Evolutionary conservation across 805 yeast species (phyloP).

Genomic region (Cyberlindnera bimundalis): DNA sequence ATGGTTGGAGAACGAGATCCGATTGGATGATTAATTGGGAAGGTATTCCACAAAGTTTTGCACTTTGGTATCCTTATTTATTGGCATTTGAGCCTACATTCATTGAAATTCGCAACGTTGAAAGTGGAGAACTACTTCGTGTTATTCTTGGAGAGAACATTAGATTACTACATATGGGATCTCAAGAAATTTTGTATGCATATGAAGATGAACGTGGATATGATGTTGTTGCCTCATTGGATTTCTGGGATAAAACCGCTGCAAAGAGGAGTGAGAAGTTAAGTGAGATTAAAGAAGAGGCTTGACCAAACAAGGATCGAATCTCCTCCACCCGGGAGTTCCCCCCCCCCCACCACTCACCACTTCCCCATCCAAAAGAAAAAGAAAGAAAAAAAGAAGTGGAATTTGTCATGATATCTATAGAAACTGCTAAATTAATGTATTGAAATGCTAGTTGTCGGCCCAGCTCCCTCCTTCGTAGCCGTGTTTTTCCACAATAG

Average conservation of each 20-base stretch:
- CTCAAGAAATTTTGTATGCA: constrained; percentile 90
- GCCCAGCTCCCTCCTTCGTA: too few species aligned
- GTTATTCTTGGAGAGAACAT: constrained; percentile 93
- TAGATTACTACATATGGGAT: constrained; percentile 80
- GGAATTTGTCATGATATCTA: constrained; percentile 1
- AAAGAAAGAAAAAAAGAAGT: too few species aligned
- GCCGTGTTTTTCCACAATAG: too few species aligned
- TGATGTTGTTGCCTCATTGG: constrained; percentile 89
- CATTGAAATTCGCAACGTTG: constrained; percentile 90
- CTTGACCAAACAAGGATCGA: too few species aligned
- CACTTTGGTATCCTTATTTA: constrained; percentile 90
- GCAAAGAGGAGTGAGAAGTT: constrained; percentile 21
- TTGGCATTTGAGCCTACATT: constrained; percentile 87
- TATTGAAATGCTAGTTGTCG: too few species aligned
- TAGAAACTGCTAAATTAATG: too few species aligned
- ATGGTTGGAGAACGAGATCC: constrained; percentile 94
- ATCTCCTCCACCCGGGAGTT: too few species aligned
- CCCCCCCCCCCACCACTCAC: too few species aligned
- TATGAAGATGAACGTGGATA: constrained; percentile 87
- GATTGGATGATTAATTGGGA: constrained; percentile 97
- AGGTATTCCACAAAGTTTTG: constrained; percentile 89
- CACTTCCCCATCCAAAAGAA: too few species aligned
- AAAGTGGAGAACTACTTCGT: constrained; percentile 77
- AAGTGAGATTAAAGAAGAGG: constrained; percentile 25
- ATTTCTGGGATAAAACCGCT: constrained; percentile 65